phyloP scores from a whole-genome alignment of 177 flowering plant species.

The Tripterygium wilfordii region DNA sequence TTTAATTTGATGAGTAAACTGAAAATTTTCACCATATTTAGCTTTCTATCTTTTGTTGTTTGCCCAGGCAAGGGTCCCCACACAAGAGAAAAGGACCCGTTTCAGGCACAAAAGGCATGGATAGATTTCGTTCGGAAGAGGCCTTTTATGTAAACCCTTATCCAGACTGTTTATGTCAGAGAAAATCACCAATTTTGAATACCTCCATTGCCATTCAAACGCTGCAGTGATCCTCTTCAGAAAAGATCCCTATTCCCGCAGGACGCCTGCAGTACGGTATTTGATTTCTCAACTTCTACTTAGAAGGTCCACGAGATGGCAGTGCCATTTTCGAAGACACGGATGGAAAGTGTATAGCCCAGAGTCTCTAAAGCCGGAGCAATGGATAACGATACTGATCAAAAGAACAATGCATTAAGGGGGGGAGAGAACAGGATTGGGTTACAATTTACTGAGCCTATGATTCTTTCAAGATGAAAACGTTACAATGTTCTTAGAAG shows the following conservation, averaged over 20 bases:
- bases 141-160: constrained; percentile 87
- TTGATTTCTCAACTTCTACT: too few relatives aligned
- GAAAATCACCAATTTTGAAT: constrained; percentile 16
- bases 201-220: constrained; percentile 2
- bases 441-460: too few relatives aligned
- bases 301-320: neutral
- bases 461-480: too few relatives aligned
- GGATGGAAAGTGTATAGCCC: constrained; percentile 14
- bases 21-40: too few relatives aligned
- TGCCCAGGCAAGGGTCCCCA: constrained; percentile 85
- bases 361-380: constrained; percentile 7
- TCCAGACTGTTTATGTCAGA: constrained; percentile 88
- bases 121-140: constrained; percentile 93
- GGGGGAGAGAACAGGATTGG: too few relatives aligned
- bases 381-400: too few relatives aligned
- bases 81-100: constrained; percentile 91
- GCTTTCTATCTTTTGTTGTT: too few relatives aligned
- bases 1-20: too few relatives aligned
- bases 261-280: too few relatives aligned
- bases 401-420: too few relatives aligned
- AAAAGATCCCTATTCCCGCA: constrained; percentile 5
- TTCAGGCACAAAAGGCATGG: constrained; percentile 87
- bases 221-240: neutral
- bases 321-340: neutral
- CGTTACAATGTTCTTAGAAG: neutral